A percentile compares a stretch with the other conserved stretches of the same genome.
These are phyloP conservation scores for Mucor mucedo DNA, from an alignment of 371 early-diverging fungal genomes.

Conservation along the genomic window DNA sequence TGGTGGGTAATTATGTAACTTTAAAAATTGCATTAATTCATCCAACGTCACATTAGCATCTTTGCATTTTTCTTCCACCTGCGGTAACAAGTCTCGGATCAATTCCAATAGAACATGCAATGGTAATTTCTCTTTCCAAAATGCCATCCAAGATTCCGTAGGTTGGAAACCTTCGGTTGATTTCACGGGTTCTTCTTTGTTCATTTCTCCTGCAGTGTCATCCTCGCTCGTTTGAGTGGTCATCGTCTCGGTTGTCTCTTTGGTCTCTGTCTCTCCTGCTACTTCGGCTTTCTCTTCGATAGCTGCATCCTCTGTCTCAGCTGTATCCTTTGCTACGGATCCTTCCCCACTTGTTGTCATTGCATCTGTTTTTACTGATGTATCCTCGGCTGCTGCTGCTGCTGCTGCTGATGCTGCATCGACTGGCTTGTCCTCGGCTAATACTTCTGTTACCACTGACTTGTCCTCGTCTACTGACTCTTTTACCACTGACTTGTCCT, in stretches of 20 bases:
- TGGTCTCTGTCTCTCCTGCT: neutral
- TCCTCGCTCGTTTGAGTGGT: neutral
- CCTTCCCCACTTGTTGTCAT: neutral
- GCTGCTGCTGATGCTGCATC: too few relatives aligned
- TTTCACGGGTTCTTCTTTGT: too few relatives aligned
- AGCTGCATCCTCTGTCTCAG: neutral
- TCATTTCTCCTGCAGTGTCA: too few relatives aligned
- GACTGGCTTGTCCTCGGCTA: too few relatives aligned
- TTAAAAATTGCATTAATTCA: conserved; percentile 17
- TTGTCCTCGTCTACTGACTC: too few relatives aligned
- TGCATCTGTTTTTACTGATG: too few relatives aligned
- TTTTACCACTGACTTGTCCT: too few relatives aligned
- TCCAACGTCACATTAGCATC: conserved; percentile 12
- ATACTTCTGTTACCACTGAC: too few relatives aligned
- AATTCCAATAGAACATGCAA: conserved; percentile 65
- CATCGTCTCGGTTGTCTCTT: neutral
- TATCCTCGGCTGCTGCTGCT: too few relatives aligned
- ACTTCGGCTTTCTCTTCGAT: neutral
- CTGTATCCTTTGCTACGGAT: neutral
- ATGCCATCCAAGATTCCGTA: conserved; percentile 25
- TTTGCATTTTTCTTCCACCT: conserved; percentile 59
- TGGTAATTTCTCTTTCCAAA: conserved; percentile 73
- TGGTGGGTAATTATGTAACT: neutral
- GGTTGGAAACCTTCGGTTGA: neutral
- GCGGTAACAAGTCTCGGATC: conserved; percentile 63